phyloP scores from a whole-genome alignment of 177 flowering plant species.

The Vitis hybrid region DNA sequence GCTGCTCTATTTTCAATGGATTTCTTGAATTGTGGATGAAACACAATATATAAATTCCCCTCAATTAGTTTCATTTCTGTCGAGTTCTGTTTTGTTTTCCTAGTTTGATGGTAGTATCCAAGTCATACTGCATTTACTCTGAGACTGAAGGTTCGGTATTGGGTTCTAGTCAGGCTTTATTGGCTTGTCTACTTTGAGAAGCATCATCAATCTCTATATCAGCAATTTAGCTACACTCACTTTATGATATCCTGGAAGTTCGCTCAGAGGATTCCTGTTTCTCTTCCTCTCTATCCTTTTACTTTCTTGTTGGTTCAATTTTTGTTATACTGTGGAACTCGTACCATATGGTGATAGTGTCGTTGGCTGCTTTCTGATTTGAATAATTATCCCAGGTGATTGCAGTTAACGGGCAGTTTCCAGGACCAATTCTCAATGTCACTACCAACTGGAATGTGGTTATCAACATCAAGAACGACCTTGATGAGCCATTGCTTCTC shows the following conservation, averaged over 20 bases:
- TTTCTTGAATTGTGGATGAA: too few species aligned
- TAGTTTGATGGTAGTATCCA: too few species aligned
- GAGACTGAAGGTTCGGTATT: too few species aligned
- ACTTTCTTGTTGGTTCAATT: neutral
- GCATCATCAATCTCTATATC: neutral
- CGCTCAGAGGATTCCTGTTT: neutral
- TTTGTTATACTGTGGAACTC: too few species aligned
- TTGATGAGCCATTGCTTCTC: conserved; percentile 88
- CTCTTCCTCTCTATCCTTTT: neutral
- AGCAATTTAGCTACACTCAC: too few species aligned
- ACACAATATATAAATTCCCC: too few species aligned
- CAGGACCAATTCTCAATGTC: conserved; percentile 86
- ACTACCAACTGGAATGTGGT: conserved; percentile 99
- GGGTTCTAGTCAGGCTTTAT: too few species aligned
- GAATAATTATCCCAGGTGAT: conserved; percentile 63
- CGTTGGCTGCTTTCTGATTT: neutral
- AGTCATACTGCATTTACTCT: too few species aligned
- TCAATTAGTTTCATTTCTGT: too few species aligned
- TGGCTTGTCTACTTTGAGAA: neutral
- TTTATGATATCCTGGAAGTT: too few species aligned
- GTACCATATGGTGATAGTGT: neutral
- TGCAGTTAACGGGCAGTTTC: conserved; percentile 81
- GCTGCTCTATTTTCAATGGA: too few species aligned
- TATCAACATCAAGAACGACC: conserved; percentile 80
- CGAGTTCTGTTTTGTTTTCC: too few species aligned